A percentile compares a stretch with the other conserved stretches of the same genome.
These are phyloP conservation scores for Trichosporon faecale DNA, from an alignment of 1,284 basidiomycete genomes.

Conservation along the genomic window DNA sequence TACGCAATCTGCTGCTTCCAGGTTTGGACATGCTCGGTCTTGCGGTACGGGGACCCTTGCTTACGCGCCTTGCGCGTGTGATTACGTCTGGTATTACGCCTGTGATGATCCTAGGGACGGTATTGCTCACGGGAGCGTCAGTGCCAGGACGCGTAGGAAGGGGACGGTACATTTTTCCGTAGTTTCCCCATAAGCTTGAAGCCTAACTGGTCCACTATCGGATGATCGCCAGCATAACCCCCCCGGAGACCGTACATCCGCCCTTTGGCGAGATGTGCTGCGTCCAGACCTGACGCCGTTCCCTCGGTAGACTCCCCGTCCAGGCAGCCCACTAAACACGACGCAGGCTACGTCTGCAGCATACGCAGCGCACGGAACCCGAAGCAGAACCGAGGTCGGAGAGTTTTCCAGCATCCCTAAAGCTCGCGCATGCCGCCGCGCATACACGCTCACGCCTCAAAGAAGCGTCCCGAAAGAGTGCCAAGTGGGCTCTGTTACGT, in stretches of 20 bases:
- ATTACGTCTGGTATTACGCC: background rate
- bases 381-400: background rate
- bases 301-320: background rate
- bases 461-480: background rate
- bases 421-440: no score
- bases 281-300: no score
- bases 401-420: background rate
- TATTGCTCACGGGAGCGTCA: background rate
- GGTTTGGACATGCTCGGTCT: background rate
- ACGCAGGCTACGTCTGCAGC: no score
- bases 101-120: background rate
- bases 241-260: background rate
- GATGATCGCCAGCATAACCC: no score
- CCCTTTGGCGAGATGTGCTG: no score
- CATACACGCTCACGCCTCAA: no score
- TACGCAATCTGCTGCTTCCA: background rate
- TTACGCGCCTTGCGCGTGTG: no score
- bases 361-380: no score
- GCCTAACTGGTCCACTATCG: no score
- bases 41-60: background rate
- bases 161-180: no score
- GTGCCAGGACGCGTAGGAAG: no score
- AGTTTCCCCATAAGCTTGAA: background rate
- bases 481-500: constrained; percentile 1
- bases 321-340: background rate